phyloP scores from a whole-genome alignment of 148 eudicot species.

The Euryodendron excelsum region DNA sequence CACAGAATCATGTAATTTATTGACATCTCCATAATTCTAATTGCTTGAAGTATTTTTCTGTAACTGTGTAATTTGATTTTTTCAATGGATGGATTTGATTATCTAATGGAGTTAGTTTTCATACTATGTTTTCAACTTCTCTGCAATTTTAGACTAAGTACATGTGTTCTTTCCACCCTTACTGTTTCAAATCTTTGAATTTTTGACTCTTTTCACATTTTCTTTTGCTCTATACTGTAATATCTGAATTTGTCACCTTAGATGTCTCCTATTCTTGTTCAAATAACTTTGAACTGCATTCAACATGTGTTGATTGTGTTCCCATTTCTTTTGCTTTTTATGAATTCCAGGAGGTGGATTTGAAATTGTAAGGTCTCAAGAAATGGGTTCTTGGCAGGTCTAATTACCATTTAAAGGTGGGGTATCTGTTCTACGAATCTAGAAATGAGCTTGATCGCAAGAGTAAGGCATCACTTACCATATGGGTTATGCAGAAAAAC shows the following conservation, averaged over 20 bases:
- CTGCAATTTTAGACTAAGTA: too few species aligned
- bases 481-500: slow-evolving; percentile 40
- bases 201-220: background rate
- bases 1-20: background rate
- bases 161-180: background rate
- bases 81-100: background rate
- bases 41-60: background rate
- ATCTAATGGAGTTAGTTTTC: background rate
- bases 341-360: slow-evolving; percentile 8
- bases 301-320: background rate
- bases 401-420: background rate
- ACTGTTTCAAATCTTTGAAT: background rate
- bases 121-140: background rate
- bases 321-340: background rate
- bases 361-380: background rate
- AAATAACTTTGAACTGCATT: background rate
- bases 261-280: background rate
- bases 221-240: background rate
- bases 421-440: background rate
- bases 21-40: background rate
- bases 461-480: slow-evolving; percentile 50
- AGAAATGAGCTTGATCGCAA: slow-evolving; percentile 56
- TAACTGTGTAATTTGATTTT: background rate
- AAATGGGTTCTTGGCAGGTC: slow-evolving; percentile 9
- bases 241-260: background rate